Percentiles rank a stretch among this genome's conserved stretches.
phyloP scores from a whole-genome alignment of 371 early-diverging fungal genomes.

The Phascolomyces articulosus region DNA sequence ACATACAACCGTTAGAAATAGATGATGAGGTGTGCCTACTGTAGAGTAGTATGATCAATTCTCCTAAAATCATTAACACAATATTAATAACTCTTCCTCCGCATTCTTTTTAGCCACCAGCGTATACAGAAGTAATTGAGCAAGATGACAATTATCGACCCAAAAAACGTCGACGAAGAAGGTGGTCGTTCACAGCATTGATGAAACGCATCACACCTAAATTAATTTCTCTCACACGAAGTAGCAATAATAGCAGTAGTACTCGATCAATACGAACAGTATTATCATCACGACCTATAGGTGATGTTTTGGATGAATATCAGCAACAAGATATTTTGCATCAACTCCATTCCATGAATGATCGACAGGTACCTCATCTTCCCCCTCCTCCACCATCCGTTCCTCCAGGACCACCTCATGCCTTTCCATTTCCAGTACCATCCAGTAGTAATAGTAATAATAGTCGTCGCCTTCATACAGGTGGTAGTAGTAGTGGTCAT shows the following conservation, averaged over 20 bases:
- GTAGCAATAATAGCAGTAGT: not conserved
- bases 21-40: constrained; percentile 1
- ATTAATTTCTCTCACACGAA: not conserved
- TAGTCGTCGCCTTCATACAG: too few species aligned
- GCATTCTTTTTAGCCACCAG: not conserved
- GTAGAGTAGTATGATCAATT: too few species aligned
- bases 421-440: too few species aligned
- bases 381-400: too few species aligned
- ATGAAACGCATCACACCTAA: not conserved
- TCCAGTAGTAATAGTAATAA: not conserved
- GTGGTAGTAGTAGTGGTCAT: not conserved
- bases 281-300: constrained; percentile 8
- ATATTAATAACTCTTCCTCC: too few species aligned
- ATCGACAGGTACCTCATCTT: not conserved
- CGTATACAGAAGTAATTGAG: not conserved
- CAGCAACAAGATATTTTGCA: constrained; percentile 16
- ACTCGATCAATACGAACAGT: constrained; percentile 2
- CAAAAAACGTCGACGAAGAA: not conserved
- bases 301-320: constrained; percentile 23
- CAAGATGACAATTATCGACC: not conserved
- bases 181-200: constrained; percentile 11
- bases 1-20: not conserved
- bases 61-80: too few species aligned
- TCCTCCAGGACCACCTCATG: too few species aligned
- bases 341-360: not conserved